Conservation (phyloP, 352 stramenopile species). For the Phytophthora lateralis region DNA sequence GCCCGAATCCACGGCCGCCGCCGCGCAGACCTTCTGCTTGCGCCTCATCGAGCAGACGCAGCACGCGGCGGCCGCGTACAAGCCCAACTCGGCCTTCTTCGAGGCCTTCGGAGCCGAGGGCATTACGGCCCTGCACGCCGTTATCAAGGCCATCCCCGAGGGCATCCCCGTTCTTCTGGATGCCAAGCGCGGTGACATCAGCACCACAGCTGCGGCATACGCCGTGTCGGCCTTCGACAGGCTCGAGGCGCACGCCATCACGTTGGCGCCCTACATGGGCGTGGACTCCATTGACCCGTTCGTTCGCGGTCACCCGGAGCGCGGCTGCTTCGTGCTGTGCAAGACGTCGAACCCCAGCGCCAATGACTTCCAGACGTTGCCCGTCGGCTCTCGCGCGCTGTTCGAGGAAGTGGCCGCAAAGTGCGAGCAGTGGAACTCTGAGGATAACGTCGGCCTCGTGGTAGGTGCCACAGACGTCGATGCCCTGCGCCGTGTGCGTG, state of each 20-base stretch:
- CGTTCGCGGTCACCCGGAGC: constrained; percentile 83
- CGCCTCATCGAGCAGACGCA: constrained; percentile 95
- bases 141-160: constrained; percentile 88
- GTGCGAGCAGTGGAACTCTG: constrained; percentile 88
- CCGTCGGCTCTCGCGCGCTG: constrained; percentile 52
- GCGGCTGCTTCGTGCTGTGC: constrained; percentile 97
- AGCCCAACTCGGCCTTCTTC: constrained; percentile 99
- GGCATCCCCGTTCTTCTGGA: constrained; percentile 97
- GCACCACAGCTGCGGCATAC: constrained; percentile 96
- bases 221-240: constrained; percentile 93
- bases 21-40: constrained; percentile 95
- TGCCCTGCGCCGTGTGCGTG: constrained; percentile 90
- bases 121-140: constrained; percentile 87
- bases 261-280: constrained; percentile 98
- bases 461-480: constrained; percentile 97
- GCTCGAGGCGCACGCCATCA: constrained; percentile 95
- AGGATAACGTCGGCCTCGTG: constrained; percentile 95
- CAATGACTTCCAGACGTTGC: constrained; percentile 95
- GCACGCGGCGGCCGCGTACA: constrained; percentile 95
- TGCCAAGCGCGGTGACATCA: constrained; percentile 99
- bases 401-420: constrained; percentile 94
- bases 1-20: constrained; percentile 79
- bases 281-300: constrained; percentile 98
- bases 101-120: constrained; percentile 92
- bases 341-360: constrained; percentile 99